phyloP scores from a whole-genome alignment of 768 basidiomycete species.

The Saitozyma podzolica region DNA sequence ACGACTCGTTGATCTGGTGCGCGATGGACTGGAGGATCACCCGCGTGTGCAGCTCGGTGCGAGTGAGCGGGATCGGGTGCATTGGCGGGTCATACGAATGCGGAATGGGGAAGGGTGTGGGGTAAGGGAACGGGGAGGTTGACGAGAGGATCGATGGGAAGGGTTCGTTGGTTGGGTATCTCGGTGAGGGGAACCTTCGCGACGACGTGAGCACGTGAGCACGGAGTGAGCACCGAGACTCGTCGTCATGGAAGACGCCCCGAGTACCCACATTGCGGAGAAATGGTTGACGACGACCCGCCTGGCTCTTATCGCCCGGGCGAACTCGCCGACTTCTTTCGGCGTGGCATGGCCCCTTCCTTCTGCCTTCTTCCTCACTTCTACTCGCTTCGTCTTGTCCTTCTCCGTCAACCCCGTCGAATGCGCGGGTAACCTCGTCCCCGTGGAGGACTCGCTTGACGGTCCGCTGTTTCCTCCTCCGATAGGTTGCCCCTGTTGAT shows the following conservation, averaged over 20 bases:
- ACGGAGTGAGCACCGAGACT: background rate
- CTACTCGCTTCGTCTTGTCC: conserved; percentile 24
- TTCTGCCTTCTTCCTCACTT: conserved; percentile 36
- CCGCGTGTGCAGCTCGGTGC: conserved; percentile 40
- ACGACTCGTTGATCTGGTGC: conserved; percentile 42
- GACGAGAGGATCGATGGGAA: conserved; percentile 42
- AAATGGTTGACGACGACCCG: conserved; percentile 50
- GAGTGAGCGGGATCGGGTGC: conserved; percentile 27
- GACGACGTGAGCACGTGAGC: background rate
- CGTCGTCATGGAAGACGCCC: background rate
- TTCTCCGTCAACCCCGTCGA: conserved; percentile 13
- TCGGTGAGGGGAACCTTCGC: conserved; percentile 46
- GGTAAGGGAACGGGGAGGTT: conserved; percentile 34
- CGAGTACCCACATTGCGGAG: conserved; percentile 46
- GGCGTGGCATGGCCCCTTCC: conserved; percentile 49
- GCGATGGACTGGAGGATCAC: conserved; percentile 46
- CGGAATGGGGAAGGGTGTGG: conserved; percentile 19
- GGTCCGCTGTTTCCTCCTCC: conserved; percentile 2
- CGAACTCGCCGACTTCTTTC: conserved; percentile 46
- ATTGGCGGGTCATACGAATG: conserved; percentile 16
- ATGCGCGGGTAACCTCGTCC: conserved; percentile 2
- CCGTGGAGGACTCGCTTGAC: background rate
- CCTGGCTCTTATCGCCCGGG: conserved; percentile 33
- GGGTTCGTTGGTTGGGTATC: conserved; percentile 36
- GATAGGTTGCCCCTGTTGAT: conserved; percentile 16